Percentiles rank a stretch among this genome's conserved stretches.
phyloP scores from a whole-genome alignment of 805 yeast genomes.

The Metschnikowia vanudenii region DNA sequence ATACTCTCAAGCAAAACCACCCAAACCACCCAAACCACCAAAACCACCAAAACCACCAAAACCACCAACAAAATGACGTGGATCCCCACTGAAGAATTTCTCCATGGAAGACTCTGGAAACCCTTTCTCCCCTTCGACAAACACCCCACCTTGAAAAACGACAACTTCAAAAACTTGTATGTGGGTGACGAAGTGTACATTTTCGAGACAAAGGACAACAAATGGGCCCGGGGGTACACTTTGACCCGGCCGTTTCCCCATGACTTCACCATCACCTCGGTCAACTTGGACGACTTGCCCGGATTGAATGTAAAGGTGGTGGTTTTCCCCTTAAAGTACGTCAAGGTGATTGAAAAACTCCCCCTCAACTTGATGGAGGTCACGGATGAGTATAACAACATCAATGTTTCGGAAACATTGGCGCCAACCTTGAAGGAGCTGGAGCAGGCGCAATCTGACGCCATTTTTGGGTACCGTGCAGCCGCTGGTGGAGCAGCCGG shows the following conservation, averaged over 20 bases:
- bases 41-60: neutral
- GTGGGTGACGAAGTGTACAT: slow-evolving; percentile 78
- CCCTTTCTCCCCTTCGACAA: slow-evolving; percentile 44
- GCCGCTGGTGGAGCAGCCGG: neutral
- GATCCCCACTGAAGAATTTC: slow-evolving; percentile 37
- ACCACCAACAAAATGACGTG: slow-evolving; percentile 25
- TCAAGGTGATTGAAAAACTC: slow-evolving; percentile 43
- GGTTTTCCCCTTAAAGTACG: slow-evolving; percentile 59
- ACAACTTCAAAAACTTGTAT: slow-evolving; percentile 51
- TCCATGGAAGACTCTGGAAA: slow-evolving; percentile 37
- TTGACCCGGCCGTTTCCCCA: slow-evolving; percentile 67
- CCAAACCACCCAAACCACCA: neutral
- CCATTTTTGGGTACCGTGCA: neutral
- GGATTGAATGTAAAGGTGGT: slow-evolving; percentile 52
- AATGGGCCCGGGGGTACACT: slow-evolving; percentile 81
- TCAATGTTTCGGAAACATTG: slow-evolving; percentile 18
- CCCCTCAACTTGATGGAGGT: slow-evolving; percentile 33
- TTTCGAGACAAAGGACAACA: slow-evolving; percentile 58
- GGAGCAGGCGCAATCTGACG: slow-evolving; percentile 23
- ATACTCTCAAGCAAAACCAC: too few relatives aligned
- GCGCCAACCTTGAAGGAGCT: slow-evolving; percentile 36
- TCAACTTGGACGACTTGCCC: slow-evolving; percentile 62
- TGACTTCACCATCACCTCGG: slow-evolving; percentile 61
- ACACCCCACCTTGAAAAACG: slow-evolving; percentile 37
- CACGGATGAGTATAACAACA: slow-evolving; percentile 32